phyloP scores from a whole-genome alignment of 164 flowering plant genomes.

The Platanus orientalis region DNA sequence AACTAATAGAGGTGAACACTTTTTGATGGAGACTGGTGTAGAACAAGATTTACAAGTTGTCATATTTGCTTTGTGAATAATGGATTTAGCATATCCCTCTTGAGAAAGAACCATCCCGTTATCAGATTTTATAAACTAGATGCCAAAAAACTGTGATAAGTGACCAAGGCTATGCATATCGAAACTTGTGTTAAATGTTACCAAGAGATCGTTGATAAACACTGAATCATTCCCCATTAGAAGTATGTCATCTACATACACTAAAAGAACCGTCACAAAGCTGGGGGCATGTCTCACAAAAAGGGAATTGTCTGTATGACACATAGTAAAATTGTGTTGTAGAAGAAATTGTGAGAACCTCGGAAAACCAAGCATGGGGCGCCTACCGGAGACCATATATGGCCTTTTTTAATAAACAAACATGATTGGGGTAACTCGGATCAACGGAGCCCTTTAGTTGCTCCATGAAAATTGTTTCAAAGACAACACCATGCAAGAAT shows the following conservation, averaged over 20 bases:
- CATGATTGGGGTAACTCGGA: background rate
- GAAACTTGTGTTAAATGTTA: background rate
- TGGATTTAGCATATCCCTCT: background rate
- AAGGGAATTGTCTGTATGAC: no score
- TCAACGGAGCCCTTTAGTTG: background rate
- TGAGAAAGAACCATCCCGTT: no score
- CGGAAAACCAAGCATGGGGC: background rate
- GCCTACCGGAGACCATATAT: background rate
- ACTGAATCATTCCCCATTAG: background rate
- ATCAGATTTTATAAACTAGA: background rate
- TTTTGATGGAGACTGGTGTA: background rate
- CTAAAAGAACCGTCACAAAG: background rate
- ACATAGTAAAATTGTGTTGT: background rate
- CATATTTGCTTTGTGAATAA: background rate
- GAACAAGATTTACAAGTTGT: background rate
- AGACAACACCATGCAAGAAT: no score
- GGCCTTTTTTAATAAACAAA: background rate
- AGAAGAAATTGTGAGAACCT: background rate
- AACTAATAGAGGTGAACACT: no score
- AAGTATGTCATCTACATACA: conserved; percentile 9
- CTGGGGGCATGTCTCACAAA: background rate
- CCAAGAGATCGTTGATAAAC: background rate
- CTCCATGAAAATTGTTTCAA: background rate
- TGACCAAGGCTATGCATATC: no score
- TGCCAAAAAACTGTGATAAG: no score